Evolutionary conservation across 768 basidiomycete genomes (phyloP), one percentile per base, ranked within the genome.

Genomic region (Lyophyllum semitale): DNA sequence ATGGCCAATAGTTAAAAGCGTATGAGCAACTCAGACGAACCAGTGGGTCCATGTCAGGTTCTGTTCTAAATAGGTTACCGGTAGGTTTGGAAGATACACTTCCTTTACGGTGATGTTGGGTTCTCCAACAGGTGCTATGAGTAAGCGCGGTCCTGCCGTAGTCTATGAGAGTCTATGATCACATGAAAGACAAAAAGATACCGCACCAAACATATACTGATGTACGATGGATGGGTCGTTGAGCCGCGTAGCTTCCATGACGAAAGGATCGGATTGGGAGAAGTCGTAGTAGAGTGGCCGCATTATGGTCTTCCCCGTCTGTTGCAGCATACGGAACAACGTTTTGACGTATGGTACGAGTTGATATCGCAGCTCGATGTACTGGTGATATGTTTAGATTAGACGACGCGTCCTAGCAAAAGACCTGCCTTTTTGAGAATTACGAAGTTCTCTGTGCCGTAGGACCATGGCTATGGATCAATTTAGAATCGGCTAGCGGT

Each of bases 321-420:
- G 52, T 44, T 72, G 74, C 11, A 75, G 63, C 64, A 64, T 63
- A 49, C 59, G 49, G 57, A 71, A 73, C 17, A 73, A 63, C 38
- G 41, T 59, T 55, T 66, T 69, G 48, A 73, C 60, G 51, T 73
- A 72, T 8, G 68, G 71, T 1, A 66, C 53, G 18, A 73, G 57
- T 55, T 71, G 69, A 58, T 74, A 74, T n/a, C 74, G 66, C n/a
- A 72, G 57, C 4, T 64, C 63, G 45, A 73, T 72, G 55, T 73
- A 73, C 72, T 74, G 52, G 29, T 27, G 22, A 8, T 11, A 29
- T 20, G 11, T 26, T 45, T 11, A 51, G 44, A 46, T 25, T 29
- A 11, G 25, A 18, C 18, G 8, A 44, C 2, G 20, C 8, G n/a
- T 5, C 8, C 6, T 18, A 43, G 27, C 6, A 48, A 33, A 15